These are phyloP conservation scores for Malus asiatica DNA, from an alignment of 306 rosid species.

Conservation along the genomic window DNA sequence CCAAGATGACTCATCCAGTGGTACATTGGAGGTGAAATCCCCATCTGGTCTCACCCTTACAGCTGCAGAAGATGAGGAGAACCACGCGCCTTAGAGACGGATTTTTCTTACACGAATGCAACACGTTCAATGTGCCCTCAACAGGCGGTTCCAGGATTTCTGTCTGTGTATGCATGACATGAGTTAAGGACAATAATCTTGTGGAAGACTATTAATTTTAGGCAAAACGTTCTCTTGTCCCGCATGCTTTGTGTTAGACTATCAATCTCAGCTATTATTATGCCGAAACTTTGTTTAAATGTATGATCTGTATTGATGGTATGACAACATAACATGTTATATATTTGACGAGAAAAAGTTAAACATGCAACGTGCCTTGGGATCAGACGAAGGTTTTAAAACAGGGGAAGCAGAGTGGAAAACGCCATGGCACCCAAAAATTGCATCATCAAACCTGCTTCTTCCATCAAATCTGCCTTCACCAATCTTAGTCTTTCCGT, in stretches of 20 bases:
- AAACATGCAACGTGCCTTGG: constrained; percentile 38
- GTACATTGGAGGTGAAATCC: constrained; percentile 46
- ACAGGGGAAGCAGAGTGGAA: constrained; percentile 95
- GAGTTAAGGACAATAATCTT: neutral
- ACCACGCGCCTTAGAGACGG: constrained; percentile 53
- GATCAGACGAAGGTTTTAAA: constrained; percentile 44
- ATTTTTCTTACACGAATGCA: constrained; percentile 63
- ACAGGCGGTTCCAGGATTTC: constrained; percentile 67
- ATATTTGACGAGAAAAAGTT: neutral
- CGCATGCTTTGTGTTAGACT: neutral
- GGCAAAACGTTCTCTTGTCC: neutral
- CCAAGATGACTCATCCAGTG: constrained; percentile 74
- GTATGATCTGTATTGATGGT: neutral
- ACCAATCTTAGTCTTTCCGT: constrained; percentile 60
- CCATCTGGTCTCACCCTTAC: constrained; percentile 37
- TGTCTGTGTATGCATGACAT: constrained; percentile 20
- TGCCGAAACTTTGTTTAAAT: neutral
- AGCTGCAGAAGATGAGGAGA: constrained; percentile 81
- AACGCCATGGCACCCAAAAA: constrained; percentile 74
- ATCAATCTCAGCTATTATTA: neutral
- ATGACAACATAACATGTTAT: neutral
- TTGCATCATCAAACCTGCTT: constrained; percentile 73
- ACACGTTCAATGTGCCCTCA: constrained; percentile 70
- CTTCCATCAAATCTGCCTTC: constrained; percentile 65
- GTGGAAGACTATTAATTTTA: neutral